Evolutionary conservation across 2,329 filamentous ascomycete genomes (phyloP), one percentile per base, ranked within the genome.

Genomic region (Trematosphaeria pertusa): DNA sequence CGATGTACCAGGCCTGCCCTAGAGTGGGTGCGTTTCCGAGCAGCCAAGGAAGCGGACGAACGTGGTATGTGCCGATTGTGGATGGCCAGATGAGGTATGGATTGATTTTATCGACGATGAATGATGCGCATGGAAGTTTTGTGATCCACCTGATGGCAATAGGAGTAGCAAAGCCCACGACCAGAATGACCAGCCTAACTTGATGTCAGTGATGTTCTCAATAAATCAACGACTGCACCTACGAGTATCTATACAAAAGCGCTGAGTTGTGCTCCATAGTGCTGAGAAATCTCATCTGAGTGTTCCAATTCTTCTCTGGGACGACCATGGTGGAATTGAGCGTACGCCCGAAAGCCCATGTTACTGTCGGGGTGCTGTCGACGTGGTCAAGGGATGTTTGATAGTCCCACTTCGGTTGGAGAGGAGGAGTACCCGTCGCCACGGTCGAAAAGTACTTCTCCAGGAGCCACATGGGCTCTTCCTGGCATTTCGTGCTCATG

Each of bases 1-100:
- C 30, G 15, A 81, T 73, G 32, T 75, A 79, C 5, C 80, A 68
- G 3, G 61, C 56, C 32, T 79, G 77, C 2, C 75, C 75, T 3
- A 70, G 43, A 1, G 73, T 78, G 0, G 77, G 77, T 4, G 63
- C 61, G 43, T 74, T 73, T 1, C 50, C 50, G 11, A 46, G 22
- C 1, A 33, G 31, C 11, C 24, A 49, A 15, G 45, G 45, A 11
- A 55, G 45, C 2, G 52, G 34, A 6, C 34, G 45, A 6, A 28
- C 17, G 19, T 55, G 49, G 18, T 47, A 44, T 2, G 35, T 38
- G 17, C 52, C 49, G 21, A 50, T 30, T 12, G 38, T 15, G 9
- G 41, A 42, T 7, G 52, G 48, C 14, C 41, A 52, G 12, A 55
- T 15, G 17, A 53, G 6, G 15, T 41, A 44, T 10, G 52, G 41